A percentile compares a stretch with the other conserved stretches of the same genome.
phyloP scores from a whole-genome alignment of 2,329 filamentous ascomycete species.

The Phyllosticta citrichinensis region DNA sequence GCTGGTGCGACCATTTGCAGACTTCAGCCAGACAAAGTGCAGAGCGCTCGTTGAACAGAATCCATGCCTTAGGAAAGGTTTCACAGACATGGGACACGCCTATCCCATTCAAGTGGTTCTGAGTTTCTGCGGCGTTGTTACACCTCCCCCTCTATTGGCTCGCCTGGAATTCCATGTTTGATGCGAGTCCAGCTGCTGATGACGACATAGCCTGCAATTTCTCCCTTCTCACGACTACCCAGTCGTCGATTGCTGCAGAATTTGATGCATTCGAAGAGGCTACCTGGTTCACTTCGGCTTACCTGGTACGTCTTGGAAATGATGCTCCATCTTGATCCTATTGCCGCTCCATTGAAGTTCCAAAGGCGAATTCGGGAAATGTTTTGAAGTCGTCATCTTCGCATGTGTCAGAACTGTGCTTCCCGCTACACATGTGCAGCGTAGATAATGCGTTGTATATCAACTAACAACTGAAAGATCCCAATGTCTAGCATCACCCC shows the following conservation, averaged over 20 bases:
- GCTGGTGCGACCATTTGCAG: background rate
- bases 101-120: background rate
- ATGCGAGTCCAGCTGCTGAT: background rate
- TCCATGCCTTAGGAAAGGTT: background rate
- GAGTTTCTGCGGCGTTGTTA: constrained; percentile 5
- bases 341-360: background rate
- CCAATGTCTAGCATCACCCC: constrained; percentile 50
- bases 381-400: too few relatives aligned
- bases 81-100: background rate
- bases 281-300: constrained; percentile 74
- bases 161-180: background rate
- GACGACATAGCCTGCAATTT: constrained; percentile 52
- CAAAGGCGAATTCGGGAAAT: too few relatives aligned
- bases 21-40: background rate
- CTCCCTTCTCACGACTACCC: constrained; percentile 71
- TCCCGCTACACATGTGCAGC: background rate
- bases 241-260: constrained; percentile 65
- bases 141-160: background rate
- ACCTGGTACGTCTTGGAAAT: constrained; percentile 36
- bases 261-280: constrained; percentile 62
- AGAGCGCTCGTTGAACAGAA: constrained; percentile 15
- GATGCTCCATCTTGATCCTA: background rate
- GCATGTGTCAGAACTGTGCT: background rate
- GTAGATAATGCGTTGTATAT: background rate
- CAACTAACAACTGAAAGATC: constrained; percentile 10